A percentile compares a stretch with the other conserved stretches of the same genome.
Conservation (phyloP, 371 early-diverging fungal species). For the Dichotomocladium elegans region DNA sequence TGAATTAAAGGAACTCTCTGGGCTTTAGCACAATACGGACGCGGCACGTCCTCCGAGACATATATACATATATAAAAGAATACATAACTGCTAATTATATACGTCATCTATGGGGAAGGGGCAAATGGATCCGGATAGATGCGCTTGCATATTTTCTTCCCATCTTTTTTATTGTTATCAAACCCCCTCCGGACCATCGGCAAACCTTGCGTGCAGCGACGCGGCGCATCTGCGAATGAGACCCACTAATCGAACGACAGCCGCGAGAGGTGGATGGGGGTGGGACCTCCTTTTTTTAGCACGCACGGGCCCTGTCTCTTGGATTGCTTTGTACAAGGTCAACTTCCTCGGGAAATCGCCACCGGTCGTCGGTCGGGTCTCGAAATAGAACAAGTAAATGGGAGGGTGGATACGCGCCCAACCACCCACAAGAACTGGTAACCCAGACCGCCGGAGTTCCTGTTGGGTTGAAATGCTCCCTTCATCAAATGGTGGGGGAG, state of each 20-base stretch:
- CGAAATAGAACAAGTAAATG: too few relatives aligned
- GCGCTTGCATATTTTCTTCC: not conserved
- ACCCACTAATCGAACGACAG: not conserved
- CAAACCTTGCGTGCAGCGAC: too few relatives aligned
- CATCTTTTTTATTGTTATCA: not conserved
- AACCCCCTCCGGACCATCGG: too few relatives aligned
- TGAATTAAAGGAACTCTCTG: too few relatives aligned
- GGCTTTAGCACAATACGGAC: not conserved
- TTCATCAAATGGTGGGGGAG: not conserved
- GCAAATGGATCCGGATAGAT: too few relatives aligned
- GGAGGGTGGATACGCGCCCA: too few relatives aligned
- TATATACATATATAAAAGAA: not conserved
- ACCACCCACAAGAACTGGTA: not conserved
- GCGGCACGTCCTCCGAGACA: not conserved
- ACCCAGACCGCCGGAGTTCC: not conserved
- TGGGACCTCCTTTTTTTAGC: not conserved
- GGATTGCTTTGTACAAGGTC: not conserved
- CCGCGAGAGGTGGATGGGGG: not conserved
- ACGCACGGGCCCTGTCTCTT: not conserved
- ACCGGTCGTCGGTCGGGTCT: too few relatives aligned
- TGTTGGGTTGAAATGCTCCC: not conserved
- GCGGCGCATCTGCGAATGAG: too few relatives aligned
- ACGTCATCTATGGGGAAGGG: too few relatives aligned
- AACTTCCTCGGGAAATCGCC: not conserved
- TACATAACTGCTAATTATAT: not conserved